phyloP scores from a whole-genome alignment of 1,139 yeast species.

The Taiozyma onychis region DNA sequence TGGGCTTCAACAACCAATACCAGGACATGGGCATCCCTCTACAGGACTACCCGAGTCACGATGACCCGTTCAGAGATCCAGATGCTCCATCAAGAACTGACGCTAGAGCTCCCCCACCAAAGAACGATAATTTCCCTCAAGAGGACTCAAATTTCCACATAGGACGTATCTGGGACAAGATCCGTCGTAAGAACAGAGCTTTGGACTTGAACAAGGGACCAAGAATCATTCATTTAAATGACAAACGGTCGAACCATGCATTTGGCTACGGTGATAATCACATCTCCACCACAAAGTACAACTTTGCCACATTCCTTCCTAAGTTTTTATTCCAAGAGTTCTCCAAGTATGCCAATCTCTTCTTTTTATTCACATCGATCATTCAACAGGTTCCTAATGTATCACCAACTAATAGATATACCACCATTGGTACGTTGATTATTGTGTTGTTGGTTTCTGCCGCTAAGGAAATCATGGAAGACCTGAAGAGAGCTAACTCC shows the following conservation, averaged over 20 bases:
- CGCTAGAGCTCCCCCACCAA: slow-evolving; percentile 10
- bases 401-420: slow-evolving; percentile 92
- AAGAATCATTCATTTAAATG: slow-evolving; percentile 65
- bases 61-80: slow-evolving; percentile 24
- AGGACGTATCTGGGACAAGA: slow-evolving; percentile 43
- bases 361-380: slow-evolving; percentile 84
- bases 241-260: slow-evolving; percentile 46
- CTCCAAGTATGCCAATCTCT: slow-evolving; percentile 93
- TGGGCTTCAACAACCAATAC: slow-evolving; percentile 20
- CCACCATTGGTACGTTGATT: slow-evolving; percentile 87
- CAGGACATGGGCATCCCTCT: slow-evolving; percentile 31
- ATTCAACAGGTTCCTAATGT: slow-evolving; percentile 98
- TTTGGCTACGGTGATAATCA: slow-evolving; percentile 73
- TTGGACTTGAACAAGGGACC: slow-evolving; percentile 43
- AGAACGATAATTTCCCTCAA: slow-evolving; percentile 15
- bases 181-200: slow-evolving; percentile 33
- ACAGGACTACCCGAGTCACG: slow-evolving; percentile 21
- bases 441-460: slow-evolving; percentile 89
- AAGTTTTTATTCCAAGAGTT: slow-evolving; percentile 95
- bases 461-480: slow-evolving; percentile 85
- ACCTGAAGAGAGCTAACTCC: slow-evolving; percentile 80
- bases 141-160: slow-evolving; percentile 46
- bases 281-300: slow-evolving; percentile 95
- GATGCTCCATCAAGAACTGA: slow-evolving; percentile 11
- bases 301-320: slow-evolving; percentile 87